Evolutionary conservation across 192 early-diverging fungal genomes (phyloP).

Genomic region (Glomus cerebriforme): DNA sequence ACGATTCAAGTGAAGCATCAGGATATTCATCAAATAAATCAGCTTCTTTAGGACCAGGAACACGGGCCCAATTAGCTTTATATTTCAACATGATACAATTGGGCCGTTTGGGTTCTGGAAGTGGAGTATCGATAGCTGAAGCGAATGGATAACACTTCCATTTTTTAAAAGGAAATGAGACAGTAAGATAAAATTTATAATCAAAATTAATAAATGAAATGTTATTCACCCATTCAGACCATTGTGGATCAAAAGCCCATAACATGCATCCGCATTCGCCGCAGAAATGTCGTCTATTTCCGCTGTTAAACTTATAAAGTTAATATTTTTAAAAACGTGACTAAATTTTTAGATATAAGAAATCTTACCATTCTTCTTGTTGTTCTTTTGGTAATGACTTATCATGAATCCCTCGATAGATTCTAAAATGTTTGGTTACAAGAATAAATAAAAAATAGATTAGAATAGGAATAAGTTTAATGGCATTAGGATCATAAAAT

Average conservation of each 20-base stretch:
- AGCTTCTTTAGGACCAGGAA: conserved; percentile 40
- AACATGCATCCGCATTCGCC: conserved; percentile 56
- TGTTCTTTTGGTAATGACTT: conserved; percentile 38
- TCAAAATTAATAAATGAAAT: conserved; percentile 32
- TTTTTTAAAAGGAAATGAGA: conserved; percentile 31
- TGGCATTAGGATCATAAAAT: no score
- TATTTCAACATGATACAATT: conserved; percentile 50
- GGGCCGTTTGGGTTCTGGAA: conserved; percentile 43
- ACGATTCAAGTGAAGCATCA: conserved; percentile 51
- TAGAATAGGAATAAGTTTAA: no score
- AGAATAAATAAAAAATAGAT: neutral
- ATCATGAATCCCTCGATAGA: conserved; percentile 48
- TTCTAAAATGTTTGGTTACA: conserved; percentile 28
- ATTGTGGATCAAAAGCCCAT: conserved; percentile 42
- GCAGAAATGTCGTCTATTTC: conserved; percentile 57
- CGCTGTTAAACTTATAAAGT: conserved; percentile 21
- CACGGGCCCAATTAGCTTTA: conserved; percentile 49
- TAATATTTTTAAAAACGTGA: neutral
- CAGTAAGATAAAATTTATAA: conserved; percentile 38
- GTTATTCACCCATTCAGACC: conserved; percentile 29
- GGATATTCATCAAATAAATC: conserved; percentile 55
- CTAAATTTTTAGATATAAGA: neutral
- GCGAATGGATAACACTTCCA: conserved; percentile 48
- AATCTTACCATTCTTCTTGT: conserved; percentile 38
- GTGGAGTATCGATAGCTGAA: conserved; percentile 57